These are phyloP conservation scores for Glycine soja DNA, from an alignment of 306 rosid species.

Conservation along the genomic window DNA sequence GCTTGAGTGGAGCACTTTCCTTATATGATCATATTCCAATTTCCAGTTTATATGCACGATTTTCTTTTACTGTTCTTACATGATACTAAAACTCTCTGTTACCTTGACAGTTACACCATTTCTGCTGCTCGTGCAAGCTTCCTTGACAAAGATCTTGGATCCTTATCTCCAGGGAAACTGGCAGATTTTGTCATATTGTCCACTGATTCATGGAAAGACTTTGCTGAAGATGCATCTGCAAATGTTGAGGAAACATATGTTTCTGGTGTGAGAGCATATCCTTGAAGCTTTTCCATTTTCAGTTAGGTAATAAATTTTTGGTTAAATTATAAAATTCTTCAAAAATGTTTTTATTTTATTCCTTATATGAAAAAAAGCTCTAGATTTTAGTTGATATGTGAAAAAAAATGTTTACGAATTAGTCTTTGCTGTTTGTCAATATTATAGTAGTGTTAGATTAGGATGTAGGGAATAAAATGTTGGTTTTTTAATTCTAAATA, in stretches of 20 bases:
- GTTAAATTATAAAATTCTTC: neutral
- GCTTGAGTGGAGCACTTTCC: slow-evolving; percentile 17
- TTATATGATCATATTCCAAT: slow-evolving; percentile 11
- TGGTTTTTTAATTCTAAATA: neutral
- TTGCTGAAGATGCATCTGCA: slow-evolving; percentile 64
- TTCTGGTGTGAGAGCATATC: slow-evolving; percentile 75
- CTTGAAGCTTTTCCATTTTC: slow-evolving; percentile 49
- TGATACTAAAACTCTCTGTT: slow-evolving; percentile 33
- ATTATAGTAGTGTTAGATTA: neutral
- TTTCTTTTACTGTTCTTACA: neutral
- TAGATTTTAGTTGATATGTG: neutral
- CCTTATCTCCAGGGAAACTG: slow-evolving; percentile 73
- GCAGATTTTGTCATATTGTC: slow-evolving; percentile 88
- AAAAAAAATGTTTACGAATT: neutral
- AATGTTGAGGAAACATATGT: slow-evolving; percentile 76
- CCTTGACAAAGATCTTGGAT: slow-evolving; percentile 74
- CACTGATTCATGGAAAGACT: slow-evolving; percentile 67
- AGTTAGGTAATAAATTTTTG: neutral
- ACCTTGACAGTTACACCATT: slow-evolving; percentile 70
- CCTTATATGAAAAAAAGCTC: neutral
- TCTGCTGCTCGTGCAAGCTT: slow-evolving; percentile 88
- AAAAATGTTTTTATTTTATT: neutral
- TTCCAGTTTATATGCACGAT: slow-evolving; percentile 20
- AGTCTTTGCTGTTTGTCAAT: neutral
- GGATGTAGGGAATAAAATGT: neutral